Evolutionary conservation across 805 yeast species (phyloP), one percentile per base, ranked within the genome.

Genomic region (Saccharomycopsis schoenii): DNA sequence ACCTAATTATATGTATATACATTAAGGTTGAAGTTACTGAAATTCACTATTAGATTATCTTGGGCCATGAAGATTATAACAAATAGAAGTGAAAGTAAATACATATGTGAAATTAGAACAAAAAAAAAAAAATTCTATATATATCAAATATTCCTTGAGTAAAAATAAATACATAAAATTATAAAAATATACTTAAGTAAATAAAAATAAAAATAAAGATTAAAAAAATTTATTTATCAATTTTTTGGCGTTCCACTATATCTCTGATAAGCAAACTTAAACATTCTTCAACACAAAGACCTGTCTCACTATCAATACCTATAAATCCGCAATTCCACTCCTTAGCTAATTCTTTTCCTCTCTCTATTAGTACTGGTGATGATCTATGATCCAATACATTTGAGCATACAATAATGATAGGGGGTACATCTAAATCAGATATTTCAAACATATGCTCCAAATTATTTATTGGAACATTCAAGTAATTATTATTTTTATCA

Each of bases 321-420:
- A 85, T 76, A 70, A 85, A 88, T 0, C 88, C 84, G 65, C 86
- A 80, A 1, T 79, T 76, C 93, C 93, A 87, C 24, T 73, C 67
- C 21, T 73, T 69, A 0, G 90, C 89, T 58, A 86, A 68, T 36
- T 77, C 70, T 61, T 74, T 75, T 0, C 94, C 96, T 60, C 78
- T 73, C 52, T 80, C 81, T 1, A 87, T 74, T 52, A 87, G 68
- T 14, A 76, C 68, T 0, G 91, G 90, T 37, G 88, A 82, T 0
- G 84, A 82, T 57, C 84, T 72, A 15, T 77, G 79, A 68, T 81
- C 83, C 42, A 79, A 75, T 0, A 75, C 69, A 67, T 88, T 87
- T 0, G 93, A 86, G 65, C 88, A 86, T 1, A 85, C 79, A 4
- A 88, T 75, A 67, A 86, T 73, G 15, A 86, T 79, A 1, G 93